Evolutionary conservation across 345 rosid species (phyloP).

Genomic region (Linum tenue): DNA sequence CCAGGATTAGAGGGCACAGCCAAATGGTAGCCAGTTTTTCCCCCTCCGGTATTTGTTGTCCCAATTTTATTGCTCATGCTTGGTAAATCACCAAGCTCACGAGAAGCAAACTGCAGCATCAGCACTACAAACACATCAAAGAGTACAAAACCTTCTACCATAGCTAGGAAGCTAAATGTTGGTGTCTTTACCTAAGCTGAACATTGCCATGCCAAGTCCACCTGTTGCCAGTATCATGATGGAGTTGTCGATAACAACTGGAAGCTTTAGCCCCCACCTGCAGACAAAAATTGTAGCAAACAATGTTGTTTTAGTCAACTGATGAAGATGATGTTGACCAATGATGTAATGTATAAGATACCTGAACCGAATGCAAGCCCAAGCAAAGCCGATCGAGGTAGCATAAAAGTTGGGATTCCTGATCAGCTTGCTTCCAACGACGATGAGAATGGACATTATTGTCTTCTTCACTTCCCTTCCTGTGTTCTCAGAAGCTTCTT

Average conservation of each 20-base stretch:
- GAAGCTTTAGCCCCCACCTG: slow-evolving; percentile 63
- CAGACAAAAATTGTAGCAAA: neutral
- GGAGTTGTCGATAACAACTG: slow-evolving; percentile 53
- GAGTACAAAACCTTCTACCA: too few relatives aligned
- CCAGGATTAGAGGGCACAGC: too few relatives aligned
- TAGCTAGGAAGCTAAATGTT: too few relatives aligned
- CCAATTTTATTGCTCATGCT: too few relatives aligned
- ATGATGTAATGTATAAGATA: slow-evolving; percentile 1
- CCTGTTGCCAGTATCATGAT: slow-evolving; percentile 61
- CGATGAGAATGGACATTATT: slow-evolving; percentile 35
- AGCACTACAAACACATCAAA: too few relatives aligned
- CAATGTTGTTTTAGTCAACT: too few relatives aligned
- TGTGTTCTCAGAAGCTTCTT: slow-evolving; percentile 15
- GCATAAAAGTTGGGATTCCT: slow-evolving; percentile 78
- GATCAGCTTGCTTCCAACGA: slow-evolving; percentile 59
- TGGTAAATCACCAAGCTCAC: too few relatives aligned
- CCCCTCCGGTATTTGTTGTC: too few relatives aligned
- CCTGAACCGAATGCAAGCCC: slow-evolving; percentile 84
- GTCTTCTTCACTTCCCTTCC: slow-evolving; percentile 27
- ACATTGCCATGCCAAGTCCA: slow-evolving; percentile 97
- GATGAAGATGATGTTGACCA: too few relatives aligned
- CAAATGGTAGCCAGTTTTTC: too few relatives aligned
- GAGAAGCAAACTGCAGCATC: too few relatives aligned
- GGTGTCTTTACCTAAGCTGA: slow-evolving; percentile 60
- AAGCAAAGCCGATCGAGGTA: slow-evolving; percentile 50